phyloP scores from a whole-genome alignment of 768 basidiomycete species.

The Obba rivulosa region DNA sequence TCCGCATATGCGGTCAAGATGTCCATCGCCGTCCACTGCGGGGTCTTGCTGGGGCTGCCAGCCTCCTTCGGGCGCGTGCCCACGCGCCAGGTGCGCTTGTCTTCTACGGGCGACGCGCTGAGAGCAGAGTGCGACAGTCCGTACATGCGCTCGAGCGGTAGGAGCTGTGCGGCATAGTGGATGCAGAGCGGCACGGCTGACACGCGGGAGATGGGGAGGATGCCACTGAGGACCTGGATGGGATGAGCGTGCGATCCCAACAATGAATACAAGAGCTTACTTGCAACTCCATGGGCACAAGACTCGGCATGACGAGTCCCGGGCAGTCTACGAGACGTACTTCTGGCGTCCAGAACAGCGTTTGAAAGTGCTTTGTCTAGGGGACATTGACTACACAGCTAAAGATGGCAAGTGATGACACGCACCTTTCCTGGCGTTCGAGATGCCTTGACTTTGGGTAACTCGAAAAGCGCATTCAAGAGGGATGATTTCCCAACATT shows the following conservation, averaged over 20 bases:
- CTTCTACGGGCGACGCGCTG: conserved; percentile 30
- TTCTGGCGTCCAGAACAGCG: conserved; percentile 81
- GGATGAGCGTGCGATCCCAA: background rate
- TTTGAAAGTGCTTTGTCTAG: conserved; percentile 94
- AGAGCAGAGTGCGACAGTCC: conserved; percentile 48
- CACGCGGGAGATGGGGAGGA: conserved; percentile 76
- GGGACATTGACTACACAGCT: too few species aligned
- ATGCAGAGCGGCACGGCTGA: conserved; percentile 83
- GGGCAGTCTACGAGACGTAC: conserved; percentile 94
- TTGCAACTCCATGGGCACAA: conserved; percentile 80
- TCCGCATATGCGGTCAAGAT: conserved; percentile 75
- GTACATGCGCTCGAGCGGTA: conserved; percentile 76
- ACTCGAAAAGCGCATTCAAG: conserved; percentile 86
- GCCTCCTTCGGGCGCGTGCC: conserved; percentile 23
- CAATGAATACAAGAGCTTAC: conserved; percentile 27
- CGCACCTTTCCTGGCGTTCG: conserved; percentile 81
- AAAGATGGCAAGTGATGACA: background rate
- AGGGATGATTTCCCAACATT: conserved; percentile 95
- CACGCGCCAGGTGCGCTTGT: conserved; percentile 78
- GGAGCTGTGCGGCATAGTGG: conserved; percentile 54
- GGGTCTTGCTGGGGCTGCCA: conserved; percentile 6
- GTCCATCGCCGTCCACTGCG: conserved; percentile 80
- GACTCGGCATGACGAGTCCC: conserved; percentile 86
- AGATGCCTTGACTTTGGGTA: conserved; percentile 72
- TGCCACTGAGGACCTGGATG: conserved; percentile 57